Percentiles rank a stretch among this genome's conserved stretches.
Evolutionary conservation across 371 early-diverging fungal genomes (phyloP).

Genomic region (Rhizopus microsporus): DNA sequence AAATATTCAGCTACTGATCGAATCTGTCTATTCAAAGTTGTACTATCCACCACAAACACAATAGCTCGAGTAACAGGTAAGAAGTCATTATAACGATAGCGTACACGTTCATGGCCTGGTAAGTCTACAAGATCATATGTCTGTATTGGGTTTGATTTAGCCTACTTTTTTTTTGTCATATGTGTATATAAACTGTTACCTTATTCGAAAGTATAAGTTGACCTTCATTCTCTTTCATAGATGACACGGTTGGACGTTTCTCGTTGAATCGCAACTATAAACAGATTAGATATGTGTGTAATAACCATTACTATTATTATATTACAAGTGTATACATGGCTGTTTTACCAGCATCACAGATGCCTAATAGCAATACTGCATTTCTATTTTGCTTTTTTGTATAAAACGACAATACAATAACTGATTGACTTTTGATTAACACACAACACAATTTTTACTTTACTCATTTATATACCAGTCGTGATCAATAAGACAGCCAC

Average conservation of each 20-base stretch:
- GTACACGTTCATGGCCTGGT: slow-evolving; percentile 86
- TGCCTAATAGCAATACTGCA: slow-evolving; percentile 57
- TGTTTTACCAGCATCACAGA: slow-evolving; percentile 68
- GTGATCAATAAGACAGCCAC: slow-evolving; percentile 9
- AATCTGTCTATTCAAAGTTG: slow-evolving; percentile 52
- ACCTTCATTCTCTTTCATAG: slow-evolving; percentile 77
- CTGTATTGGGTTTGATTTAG: slow-evolving; percentile 6
- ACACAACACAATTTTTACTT: background rate
- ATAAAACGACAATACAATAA: slow-evolving; percentile 20
- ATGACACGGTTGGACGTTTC: slow-evolving; percentile 59
- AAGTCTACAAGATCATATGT: slow-evolving; percentile 76
- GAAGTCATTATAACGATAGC: slow-evolving; percentile 71
- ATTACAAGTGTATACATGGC: slow-evolving; percentile 55
- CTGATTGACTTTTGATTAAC: background rate
- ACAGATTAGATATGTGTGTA: background rate
- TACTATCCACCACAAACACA: slow-evolving; percentile 81
- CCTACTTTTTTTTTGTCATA: background rate
- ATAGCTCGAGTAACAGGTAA: slow-evolving; percentile 71
- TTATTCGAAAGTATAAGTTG: slow-evolving; percentile 42
- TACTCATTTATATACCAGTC: slow-evolving; percentile 10
- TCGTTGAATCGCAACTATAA: slow-evolving; percentile 53
- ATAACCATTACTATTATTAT: too few relatives aligned
- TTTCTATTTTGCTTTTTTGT: slow-evolving; percentile 37
- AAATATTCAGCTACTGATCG: slow-evolving; percentile 69
- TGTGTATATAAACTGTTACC: slow-evolving; percentile 20